Evolutionary conservation across 164 flowering plant genomes (phyloP), one percentile per base, ranked within the genome.

Genomic region (Warburgia ugandensis): DNA sequence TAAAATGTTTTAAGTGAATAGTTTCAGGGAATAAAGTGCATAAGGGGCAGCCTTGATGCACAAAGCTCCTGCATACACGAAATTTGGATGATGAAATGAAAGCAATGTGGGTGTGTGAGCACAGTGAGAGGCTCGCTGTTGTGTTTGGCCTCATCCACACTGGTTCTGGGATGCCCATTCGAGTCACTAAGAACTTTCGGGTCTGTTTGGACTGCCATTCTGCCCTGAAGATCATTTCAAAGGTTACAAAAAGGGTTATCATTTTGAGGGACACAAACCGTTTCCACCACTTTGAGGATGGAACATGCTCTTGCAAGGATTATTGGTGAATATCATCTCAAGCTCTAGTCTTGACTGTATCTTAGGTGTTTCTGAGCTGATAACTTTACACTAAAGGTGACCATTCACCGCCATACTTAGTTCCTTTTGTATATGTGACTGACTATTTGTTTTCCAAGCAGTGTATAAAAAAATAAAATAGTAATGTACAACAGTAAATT

Each of bases 71-170:
- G n/a, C n/a, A n/a, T n/a, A n/a, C n/a, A n/a, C n/a, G n/a, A n/a
- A n/a, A n/a, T n/a, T n/a, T 20, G 8, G 19, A 25, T 14, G n/a
- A 22, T 14, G 54, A 35, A 7, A 23, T 16, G 26, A 23, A 21
- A 50, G 54, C 6, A 36, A 32, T 20, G 28, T 50, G 54, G 54
- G 54, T 35, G 3, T 50, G 54, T 10, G 54, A 19, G 17, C 54
- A 36, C 16, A 50, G 54, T 20, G 43, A 50, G n/a, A 50, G 43
- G 29, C 17, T 50, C 42, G 43, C 54, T 1, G 20, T 50, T 13
- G 31, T 37, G 19, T 36, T 20, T 50, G 54, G 54, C 17, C 11
- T 50, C 5, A 22, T 35, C 21, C 42, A 50, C 27, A 50, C 41
- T 14, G 41, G 27, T 29, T n/a, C 32, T 5, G 42, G 41, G 10